Evolutionary conservation across 306 rosid genomes (phyloP).

Genomic region (Crotalaria pallida): DNA sequence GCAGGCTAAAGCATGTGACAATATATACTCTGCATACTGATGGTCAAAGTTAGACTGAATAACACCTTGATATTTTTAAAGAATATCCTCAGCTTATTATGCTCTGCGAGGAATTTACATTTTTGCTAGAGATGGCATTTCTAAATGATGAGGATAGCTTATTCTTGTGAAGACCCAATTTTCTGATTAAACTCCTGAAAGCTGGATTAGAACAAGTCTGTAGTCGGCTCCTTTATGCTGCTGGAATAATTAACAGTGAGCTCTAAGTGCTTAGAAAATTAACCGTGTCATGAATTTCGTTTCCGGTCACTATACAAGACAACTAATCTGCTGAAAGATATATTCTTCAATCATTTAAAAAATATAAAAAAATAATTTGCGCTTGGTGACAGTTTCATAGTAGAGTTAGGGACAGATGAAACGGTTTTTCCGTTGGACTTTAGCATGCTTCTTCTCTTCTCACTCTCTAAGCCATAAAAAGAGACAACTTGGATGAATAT

Average conservation of each 20-base stretch:
- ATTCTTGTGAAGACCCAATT: not conserved
- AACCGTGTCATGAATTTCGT: not conserved
- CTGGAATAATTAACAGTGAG: not conserved
- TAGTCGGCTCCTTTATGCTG: not conserved
- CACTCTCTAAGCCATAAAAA: not conserved
- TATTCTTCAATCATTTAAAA: not conserved
- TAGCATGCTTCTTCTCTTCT: not conserved
- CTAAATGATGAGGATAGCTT: slow-evolving; percentile 8
- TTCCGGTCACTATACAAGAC: not conserved
- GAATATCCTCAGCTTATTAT: slow-evolving; percentile 2
- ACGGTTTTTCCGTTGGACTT: not conserved
- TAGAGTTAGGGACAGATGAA: not conserved
- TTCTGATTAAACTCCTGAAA: not conserved
- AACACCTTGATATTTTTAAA: not conserved
- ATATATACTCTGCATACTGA: slow-evolving; percentile 13
- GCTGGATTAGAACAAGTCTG: slow-evolving; percentile 5
- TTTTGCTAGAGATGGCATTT: slow-evolving; percentile 10
- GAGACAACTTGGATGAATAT: not conserved
- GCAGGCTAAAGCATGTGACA: slow-evolving; percentile 28
- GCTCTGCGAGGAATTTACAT: not conserved
- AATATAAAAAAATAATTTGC: too few species aligned
- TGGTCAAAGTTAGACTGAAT: slow-evolving; percentile 21
- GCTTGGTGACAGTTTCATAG: too few species aligned
- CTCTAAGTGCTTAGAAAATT: not conserved
- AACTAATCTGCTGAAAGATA: not conserved